Conservation (phyloP, 345 rosid genomes). For the Pseudoturritis turrita region DNA sequence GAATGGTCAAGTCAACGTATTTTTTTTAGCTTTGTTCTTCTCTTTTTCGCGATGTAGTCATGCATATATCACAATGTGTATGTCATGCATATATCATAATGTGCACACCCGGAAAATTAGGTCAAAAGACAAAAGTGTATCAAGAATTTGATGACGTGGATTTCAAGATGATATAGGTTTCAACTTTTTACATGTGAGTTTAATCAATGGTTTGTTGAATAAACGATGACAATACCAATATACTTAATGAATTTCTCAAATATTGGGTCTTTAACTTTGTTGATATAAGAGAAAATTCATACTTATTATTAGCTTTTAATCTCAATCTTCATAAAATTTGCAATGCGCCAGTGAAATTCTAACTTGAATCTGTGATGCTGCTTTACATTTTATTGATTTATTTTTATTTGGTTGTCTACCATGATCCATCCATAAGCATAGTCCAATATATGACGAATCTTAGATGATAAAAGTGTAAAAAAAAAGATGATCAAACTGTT, state of each 20-base stretch:
- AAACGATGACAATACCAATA: background rate
- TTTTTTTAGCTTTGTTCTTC: constrained; percentile 1
- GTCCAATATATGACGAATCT: background rate
- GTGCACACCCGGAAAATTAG: background rate
- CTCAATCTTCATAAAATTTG: background rate
- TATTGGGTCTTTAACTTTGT: background rate
- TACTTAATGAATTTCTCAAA: background rate
- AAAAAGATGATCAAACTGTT: no score
- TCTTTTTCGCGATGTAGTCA: constrained; percentile 1
- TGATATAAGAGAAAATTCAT: background rate
- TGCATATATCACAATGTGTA: constrained; percentile 19
- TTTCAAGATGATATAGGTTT: constrained; percentile 1
- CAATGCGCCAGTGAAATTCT: background rate
- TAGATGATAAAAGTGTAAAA: background rate
- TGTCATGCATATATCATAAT: constrained; percentile 14
- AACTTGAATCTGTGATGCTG: background rate
- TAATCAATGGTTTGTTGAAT: background rate
- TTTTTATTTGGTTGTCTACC: background rate
- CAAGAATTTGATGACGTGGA: constrained; percentile 16
- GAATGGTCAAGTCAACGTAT: constrained; percentile 7
- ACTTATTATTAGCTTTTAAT: background rate
- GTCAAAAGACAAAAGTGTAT: constrained; percentile 1
- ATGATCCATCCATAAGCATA: background rate
- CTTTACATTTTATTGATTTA: background rate
- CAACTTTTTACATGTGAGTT: background rate